phyloP scores from a whole-genome alignment of 1,284 basidiomycete genomes.

The Psilocybe mexicana region DNA sequence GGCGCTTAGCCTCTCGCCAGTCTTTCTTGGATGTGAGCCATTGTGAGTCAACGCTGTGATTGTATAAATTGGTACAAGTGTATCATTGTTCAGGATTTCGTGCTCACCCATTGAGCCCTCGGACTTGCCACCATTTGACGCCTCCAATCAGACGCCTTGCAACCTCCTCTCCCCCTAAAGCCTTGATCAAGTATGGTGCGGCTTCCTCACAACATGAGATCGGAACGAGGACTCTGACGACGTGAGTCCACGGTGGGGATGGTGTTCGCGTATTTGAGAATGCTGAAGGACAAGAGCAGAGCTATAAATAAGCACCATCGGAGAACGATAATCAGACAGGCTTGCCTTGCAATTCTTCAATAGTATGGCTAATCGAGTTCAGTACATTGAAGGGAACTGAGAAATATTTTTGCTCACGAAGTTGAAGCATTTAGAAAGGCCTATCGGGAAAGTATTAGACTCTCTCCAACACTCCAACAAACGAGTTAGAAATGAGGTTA shows the following conservation, averaged over 20 bases:
- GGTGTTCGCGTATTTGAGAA: slow-evolving; percentile 88
- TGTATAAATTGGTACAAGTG: not conserved
- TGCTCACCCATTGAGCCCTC: slow-evolving; percentile 69
- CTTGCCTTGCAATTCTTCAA: slow-evolving; percentile 79
- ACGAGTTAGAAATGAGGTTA: slow-evolving; percentile 28
- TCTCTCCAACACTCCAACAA: not conserved
- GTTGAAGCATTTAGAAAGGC: slow-evolving; percentile 60
- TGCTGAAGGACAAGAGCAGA: slow-evolving; percentile 22
- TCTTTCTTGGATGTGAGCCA: slow-evolving; percentile 86
- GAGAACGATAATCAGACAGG: not conserved
- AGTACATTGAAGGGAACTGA: not conserved
- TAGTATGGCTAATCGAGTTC: slow-evolving; percentile 56
- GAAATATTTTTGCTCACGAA: slow-evolving; percentile 39
- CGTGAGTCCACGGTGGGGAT: slow-evolving; percentile 86
- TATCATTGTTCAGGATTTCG: not conserved
- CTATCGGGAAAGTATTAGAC: slow-evolving; percentile 31
- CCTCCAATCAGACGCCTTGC: slow-evolving; percentile 83
- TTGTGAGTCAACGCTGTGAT: slow-evolving; percentile 75
- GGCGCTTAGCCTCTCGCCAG: slow-evolving; percentile 61
- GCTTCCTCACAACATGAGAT: slow-evolving; percentile 78
- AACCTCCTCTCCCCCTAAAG: slow-evolving; percentile 81
- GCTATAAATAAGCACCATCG: not conserved
- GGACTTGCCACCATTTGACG: slow-evolving; percentile 96
- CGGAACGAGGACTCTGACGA: slow-evolving; percentile 75
- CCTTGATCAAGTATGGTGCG: slow-evolving; percentile 74